Evolutionary conservation across 805 yeast genomes (phyloP), one percentile per base, ranked within the genome.

Genomic region (Lipomyces starkeyi): DNA sequence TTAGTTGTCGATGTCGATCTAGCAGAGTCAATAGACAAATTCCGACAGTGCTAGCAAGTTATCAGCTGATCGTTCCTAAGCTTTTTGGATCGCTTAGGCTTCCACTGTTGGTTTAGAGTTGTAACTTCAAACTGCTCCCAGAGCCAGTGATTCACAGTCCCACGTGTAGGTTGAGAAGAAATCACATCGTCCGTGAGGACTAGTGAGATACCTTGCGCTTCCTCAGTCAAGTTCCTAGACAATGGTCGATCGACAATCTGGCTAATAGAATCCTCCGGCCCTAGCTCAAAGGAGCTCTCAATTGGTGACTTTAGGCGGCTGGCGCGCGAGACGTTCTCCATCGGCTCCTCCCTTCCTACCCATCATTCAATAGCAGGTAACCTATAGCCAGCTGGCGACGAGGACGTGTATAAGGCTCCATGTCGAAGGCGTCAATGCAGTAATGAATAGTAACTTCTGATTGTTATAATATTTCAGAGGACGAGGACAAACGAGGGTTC

Each of bases 241-340:
- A 40, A 40, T 40, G 49, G 2, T 40, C 7, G 20, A 40, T 40
- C 49, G 49, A 40, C 20, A 7, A 40, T 40, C 22, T 40, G 49
- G 49, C 49, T 40, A 40, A 40, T 40, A 17, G 49, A 40, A 40
- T 40, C 49, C 22, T 40, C 49, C 49, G 8, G 49, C 2, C 49
- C 49, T 52, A 52, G 56, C 56, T 52, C 56, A 52, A 52, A 27
- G 32, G 56, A 52, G 56, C 14, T 22, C 56, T 52, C 56, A 52
- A 52, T 20, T 22, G 56, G 27, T 52, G 56, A 22, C 56, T 52
- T 0, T 52, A 3, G n/a, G 56, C 56, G 32, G 17, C 56, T 52
- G n/a, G 27, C 32, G 56, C 1, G 56, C 56, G 56, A 52, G 32
- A 22, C 56, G 1, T 52, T 52, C 56, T 52, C 32, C 56, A 52